These are phyloP conservation scores for Cyclanthera cordifolia DNA, from an alignment of 306 rosid genomes.

Conservation along the genomic window DNA sequence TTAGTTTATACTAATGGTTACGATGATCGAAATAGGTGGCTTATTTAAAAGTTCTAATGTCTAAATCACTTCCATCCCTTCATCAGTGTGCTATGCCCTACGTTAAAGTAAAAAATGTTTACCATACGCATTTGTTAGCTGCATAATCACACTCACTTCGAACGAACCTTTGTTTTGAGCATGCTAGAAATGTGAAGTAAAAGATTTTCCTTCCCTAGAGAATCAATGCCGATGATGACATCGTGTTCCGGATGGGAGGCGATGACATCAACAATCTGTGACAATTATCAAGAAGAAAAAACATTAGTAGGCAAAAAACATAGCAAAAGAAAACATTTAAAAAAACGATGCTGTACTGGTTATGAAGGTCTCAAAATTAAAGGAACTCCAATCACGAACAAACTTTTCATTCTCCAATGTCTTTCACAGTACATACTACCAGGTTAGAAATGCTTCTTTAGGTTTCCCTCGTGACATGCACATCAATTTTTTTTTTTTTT, in stretches of 20 bases:
- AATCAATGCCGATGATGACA: constrained; percentile 49
- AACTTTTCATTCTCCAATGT: not conserved
- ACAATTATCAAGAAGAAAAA: constrained; percentile 14
- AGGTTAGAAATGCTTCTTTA: not conserved
- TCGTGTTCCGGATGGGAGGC: constrained; percentile 59
- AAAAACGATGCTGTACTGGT: not conserved
- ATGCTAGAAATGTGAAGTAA: constrained; percentile 38
- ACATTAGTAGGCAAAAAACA: not conserved
- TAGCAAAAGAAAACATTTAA: not conserved
- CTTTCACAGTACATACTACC: not conserved
- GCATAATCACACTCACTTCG: constrained; percentile 1
- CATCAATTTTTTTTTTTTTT: too few species aligned
- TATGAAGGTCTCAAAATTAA: too few species aligned
- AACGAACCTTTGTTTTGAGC: constrained; percentile 54
- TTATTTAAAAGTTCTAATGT: not conserved
- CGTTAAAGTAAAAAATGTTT: not conserved
- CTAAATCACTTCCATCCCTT: not conserved
- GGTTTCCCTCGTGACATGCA: not conserved
- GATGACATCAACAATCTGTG: constrained; percentile 49
- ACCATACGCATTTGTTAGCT: not conserved
- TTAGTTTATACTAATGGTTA: not conserved
- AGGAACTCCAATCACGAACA: constrained; percentile 1
- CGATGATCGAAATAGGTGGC: not conserved
- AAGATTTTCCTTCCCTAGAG: constrained; percentile 65
- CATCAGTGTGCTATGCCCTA: not conserved